Percentiles rank a stretch among this genome's conserved stretches.
Evolutionary conservation across 495 filamentous ascomycete species (phyloP).

Genomic region (Xylaria flabelliformis): DNA sequence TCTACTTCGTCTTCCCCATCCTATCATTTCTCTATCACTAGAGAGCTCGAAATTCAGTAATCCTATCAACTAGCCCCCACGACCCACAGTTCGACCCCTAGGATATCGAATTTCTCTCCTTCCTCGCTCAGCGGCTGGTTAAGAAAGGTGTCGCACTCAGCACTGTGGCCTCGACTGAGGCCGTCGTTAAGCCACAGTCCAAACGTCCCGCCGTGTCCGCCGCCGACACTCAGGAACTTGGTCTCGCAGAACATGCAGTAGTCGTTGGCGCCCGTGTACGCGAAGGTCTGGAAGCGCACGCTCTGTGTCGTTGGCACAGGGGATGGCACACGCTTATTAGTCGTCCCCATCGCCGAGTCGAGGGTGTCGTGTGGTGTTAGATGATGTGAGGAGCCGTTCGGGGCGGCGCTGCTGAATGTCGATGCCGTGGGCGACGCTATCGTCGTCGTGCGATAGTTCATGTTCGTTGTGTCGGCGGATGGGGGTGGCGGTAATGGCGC

Average conservation of each 20-base stretch:
- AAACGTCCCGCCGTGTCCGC: constrained; percentile 85
- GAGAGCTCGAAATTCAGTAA: not conserved
- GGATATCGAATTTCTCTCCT: constrained; percentile 88
- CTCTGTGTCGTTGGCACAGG: constrained; percentile 47
- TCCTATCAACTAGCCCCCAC: constrained; percentile 56
- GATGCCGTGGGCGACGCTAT: constrained; percentile 40
- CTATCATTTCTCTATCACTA: not conserved
- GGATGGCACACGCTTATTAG: constrained; percentile 17
- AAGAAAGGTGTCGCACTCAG: constrained; percentile 85
- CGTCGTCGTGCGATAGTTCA: constrained; percentile 73
- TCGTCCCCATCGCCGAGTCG: constrained; percentile 14
- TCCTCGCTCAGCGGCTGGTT: constrained; percentile 96
- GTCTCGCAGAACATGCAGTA: constrained; percentile 91
- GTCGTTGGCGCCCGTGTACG: constrained; percentile 94
- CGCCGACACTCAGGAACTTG: constrained; percentile 83
- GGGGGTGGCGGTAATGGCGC: constrained; percentile 74
- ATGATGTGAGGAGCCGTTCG: constrained; percentile 38
- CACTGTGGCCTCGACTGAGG: constrained; percentile 85
- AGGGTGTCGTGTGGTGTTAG: constrained; percentile 34
- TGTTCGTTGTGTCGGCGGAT: constrained; percentile 71
- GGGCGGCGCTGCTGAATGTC: constrained; percentile 7
- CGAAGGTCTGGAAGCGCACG: constrained; percentile 95
- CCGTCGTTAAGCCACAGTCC: constrained; percentile 91
- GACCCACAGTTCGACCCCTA: constrained; percentile 93
- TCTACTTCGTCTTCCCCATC: not conserved